Base-by-base conservation (phyloP, 2,329 filamentous ascomycete species). In the Xenoacremonium recifei region DNA sequence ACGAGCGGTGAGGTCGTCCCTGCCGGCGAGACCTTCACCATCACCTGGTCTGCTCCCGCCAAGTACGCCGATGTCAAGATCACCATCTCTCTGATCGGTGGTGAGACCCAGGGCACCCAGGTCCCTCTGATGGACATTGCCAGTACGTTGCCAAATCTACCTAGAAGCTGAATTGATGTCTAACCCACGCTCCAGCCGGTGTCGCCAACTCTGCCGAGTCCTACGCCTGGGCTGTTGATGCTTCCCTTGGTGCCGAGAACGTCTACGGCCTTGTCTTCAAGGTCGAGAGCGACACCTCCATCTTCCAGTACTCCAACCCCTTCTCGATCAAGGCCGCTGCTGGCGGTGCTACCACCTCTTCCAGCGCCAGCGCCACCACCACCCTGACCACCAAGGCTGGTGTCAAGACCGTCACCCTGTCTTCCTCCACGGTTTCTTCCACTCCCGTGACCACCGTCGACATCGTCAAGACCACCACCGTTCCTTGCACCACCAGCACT, bases 291-390 rank as follows among this genome's bases (percentile, higher is more conserved):
- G 59, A 80, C 65, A 40, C 66, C 17, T 49, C 37, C 10, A 64
- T 72, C 58, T 80, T 78, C 73, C 79, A 84, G 72, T 84, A 76
- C 73, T 80, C 77, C 42, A 75, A 74, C 68, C 78, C 78, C 54
- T 85, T 85, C 71, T 54, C 68, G 57, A 79, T 81, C 57, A 57
- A 59, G 41, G 66, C 59, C 35, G 58, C 47, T 34, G 55, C 47
- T 19, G 53, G 42, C 36, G 42, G 43, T 37, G 35, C 48, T 45
- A 39, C 54, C 35, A 38, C 48, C 25, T 42, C 50, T 34, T 44
- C 60, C 46, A 47, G 49, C 38, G 48, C 64, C 57, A 42, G 35
- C 37, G 31, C 40, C 29, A 61, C 58, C 53, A 43, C 53, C 46
- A 59, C 59, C 47, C 35, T 55, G 34, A 65, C 55, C 49, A 55